Conservation (phyloP, 148 eudicot species). For the Amaranthus cruentus region DNA sequence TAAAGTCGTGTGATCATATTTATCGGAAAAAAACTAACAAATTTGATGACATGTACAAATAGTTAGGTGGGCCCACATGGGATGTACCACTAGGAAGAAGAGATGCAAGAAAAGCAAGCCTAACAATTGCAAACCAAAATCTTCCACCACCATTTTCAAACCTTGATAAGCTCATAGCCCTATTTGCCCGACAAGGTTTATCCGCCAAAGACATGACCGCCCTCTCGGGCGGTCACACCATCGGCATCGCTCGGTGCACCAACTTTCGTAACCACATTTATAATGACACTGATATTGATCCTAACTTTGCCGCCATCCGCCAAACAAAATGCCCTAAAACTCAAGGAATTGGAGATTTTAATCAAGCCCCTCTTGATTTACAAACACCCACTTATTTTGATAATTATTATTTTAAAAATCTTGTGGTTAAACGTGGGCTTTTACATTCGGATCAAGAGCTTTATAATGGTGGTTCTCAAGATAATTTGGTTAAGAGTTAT, state of each 20-base stretch:
- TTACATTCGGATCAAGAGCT: constrained; percentile 54
- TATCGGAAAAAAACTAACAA: too few species aligned
- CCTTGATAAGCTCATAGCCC: constrained; percentile 35
- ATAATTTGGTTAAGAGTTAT: constrained; percentile 30
- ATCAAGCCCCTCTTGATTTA: constrained; percentile 41
- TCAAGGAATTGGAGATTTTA: constrained; percentile 26
- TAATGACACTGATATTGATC: constrained; percentile 46
- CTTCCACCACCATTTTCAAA: constrained; percentile 43
- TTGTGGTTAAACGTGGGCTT: constrained; percentile 34
- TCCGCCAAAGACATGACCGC: constrained; percentile 43
- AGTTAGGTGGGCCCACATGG: constrained; percentile 69
- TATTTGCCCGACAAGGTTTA: constrained; percentile 36
- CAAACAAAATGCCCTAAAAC: constrained; percentile 31
- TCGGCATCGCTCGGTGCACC: constrained; percentile 44
- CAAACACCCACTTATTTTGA: constrained; percentile 32
- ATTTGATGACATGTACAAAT: not conserved
- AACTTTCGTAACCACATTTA: constrained; percentile 41
- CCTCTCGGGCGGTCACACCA: constrained; percentile 58
- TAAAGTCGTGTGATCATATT: too few species aligned
- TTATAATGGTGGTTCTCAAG: constrained; percentile 48
- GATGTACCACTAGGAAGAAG: constrained; percentile 46
- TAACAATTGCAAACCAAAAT: constrained; percentile 38
- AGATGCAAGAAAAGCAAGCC: constrained; percentile 53
- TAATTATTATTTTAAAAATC: constrained; percentile 36
- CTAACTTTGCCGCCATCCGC: constrained; percentile 31